A percentile compares a stretch with the other conserved stretches of the same genome.
These are phyloP conservation scores for Boletus rubescentipes DNA, from an alignment of 768 basidiomycete genomes.

Conservation along the genomic window DNA sequence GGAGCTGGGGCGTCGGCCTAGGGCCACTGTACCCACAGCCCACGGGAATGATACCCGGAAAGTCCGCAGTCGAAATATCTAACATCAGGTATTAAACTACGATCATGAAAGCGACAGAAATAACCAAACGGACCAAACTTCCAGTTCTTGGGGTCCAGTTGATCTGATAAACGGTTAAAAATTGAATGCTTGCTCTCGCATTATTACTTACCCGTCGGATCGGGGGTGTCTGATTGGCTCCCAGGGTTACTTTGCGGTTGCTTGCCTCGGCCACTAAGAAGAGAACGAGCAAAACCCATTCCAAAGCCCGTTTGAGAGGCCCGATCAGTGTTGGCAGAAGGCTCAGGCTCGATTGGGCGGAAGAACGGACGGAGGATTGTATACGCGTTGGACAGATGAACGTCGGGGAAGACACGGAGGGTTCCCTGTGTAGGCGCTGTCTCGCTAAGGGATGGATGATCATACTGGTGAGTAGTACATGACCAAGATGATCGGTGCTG, in stretches of 20 bases:
- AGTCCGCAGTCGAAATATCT: slow-evolving; percentile 50
- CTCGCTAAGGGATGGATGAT: slow-evolving; percentile 37
- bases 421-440: slow-evolving; percentile 72
- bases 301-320: too few species aligned
- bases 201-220: too few species aligned
- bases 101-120: slow-evolving; percentile 20
- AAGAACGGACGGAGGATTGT: slow-evolving; percentile 79
- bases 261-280: too few species aligned
- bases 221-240: too few species aligned
- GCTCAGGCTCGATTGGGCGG: slow-evolving; percentile 42
- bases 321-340: slow-evolving; percentile 34
- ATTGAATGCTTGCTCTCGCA: too few species aligned
- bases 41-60: slow-evolving; percentile 45
- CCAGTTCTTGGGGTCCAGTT: slow-evolving; percentile 51
- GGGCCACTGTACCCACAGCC: slow-evolving; percentile 38
- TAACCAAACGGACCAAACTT: slow-evolving; percentile 38
- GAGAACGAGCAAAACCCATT: too few species aligned
- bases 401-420: slow-evolving; percentile 64
- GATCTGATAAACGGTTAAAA: too few species aligned
- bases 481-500: background rate
- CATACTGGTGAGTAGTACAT: background rate
- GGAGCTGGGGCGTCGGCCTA: slow-evolving; percentile 49
- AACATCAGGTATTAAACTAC: slow-evolving; percentile 1
- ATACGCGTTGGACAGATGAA: slow-evolving; percentile 68
- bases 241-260: too few species aligned